phyloP scores from a whole-genome alignment of 495 filamentous ascomycete genomes.

The Penicillium soppii region DNA sequence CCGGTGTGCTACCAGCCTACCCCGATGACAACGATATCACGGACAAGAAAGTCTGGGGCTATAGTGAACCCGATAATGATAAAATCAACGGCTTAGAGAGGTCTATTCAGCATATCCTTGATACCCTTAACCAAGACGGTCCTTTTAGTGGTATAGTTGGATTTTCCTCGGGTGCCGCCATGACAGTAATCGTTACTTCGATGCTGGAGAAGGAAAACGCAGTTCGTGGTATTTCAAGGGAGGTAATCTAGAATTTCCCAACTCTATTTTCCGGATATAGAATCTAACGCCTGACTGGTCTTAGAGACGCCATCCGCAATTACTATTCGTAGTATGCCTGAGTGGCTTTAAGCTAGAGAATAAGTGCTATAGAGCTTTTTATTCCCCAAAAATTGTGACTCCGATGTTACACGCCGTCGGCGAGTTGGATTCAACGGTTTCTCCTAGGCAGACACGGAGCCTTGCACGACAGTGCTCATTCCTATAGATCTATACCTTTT shows the following conservation, averaged over 20 bases:
- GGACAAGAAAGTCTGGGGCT: neutral
- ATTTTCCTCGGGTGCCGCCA: conserved; percentile 8
- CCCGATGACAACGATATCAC: neutral
- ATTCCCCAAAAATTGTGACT: neutral
- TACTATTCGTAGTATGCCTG: neutral
- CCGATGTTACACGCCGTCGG: neutral
- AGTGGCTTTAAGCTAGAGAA: neutral
- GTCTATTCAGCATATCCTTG: conserved; percentile 3
- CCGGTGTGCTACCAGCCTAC: neutral
- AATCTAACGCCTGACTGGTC: neutral
- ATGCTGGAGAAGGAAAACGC: neutral
- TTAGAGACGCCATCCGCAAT: neutral
- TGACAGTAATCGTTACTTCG: conserved; percentile 4
- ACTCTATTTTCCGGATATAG: neutral
- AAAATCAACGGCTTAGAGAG: neutral
- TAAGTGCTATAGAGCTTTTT: neutral
- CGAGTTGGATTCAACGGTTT: neutral
- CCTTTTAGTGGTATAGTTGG: conserved; percentile 7
- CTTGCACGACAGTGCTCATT: neutral
- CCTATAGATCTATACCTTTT: too few relatives aligned
- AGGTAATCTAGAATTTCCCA: neutral
- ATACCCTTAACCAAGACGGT: neutral
- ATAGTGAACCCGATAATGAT: neutral
- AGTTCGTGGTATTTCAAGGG: neutral
- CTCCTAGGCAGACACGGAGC: neutral